These are phyloP conservation scores for Ceratobasidium sp. DNA, from an alignment of 1,284 basidiomycete species.

Conservation along the genomic window DNA sequence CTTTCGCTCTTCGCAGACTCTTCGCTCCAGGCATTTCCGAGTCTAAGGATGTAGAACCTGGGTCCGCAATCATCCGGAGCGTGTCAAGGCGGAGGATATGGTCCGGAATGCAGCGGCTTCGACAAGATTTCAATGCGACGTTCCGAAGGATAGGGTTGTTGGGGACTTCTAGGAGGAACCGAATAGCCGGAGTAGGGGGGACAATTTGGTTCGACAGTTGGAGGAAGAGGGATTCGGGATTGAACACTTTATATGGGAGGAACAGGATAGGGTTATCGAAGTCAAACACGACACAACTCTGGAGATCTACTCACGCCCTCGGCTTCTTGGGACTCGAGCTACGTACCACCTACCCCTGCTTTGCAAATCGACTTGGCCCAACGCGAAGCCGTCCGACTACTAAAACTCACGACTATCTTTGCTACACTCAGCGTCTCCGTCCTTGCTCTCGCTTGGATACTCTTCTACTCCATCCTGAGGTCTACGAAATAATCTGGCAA, in stretches of 20 bases:
- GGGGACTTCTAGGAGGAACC: slow-evolving; percentile 3
- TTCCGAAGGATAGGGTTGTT: slow-evolving; percentile 17
- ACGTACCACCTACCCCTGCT: slow-evolving; percentile 27
- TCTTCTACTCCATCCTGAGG: slow-evolving; percentile 52
- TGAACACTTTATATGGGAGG: slow-evolving; percentile 20
- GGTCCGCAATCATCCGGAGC: slow-evolving; percentile 41
- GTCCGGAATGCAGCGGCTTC: not conserved
- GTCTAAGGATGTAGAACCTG: too few relatives aligned
- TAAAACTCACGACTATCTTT: slow-evolving; percentile 53
- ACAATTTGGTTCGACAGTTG: slow-evolving; percentile 5
- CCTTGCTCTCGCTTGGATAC: slow-evolving; percentile 61
- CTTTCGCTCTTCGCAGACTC: too few relatives aligned
- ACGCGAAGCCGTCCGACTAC: slow-evolving; percentile 50
- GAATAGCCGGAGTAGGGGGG: not conserved
- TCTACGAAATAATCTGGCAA: slow-evolving; percentile 56
- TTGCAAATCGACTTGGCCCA: slow-evolving; percentile 42
- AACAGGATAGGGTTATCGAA: slow-evolving; percentile 28
- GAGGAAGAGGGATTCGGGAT: not conserved
- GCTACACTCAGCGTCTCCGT: slow-evolving; percentile 58
- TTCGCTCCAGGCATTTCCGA: too few relatives aligned
- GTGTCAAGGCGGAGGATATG: slow-evolving; percentile 31
- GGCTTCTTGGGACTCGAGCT: slow-evolving; percentile 39
- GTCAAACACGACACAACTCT: slow-evolving; percentile 36
- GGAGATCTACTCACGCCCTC: slow-evolving; percentile 43
- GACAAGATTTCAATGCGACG: slow-evolving; percentile 27